Base-by-base conservation (phyloP, 352 stramenopile genomes). In the Lagenidium giganteum region DNA sequence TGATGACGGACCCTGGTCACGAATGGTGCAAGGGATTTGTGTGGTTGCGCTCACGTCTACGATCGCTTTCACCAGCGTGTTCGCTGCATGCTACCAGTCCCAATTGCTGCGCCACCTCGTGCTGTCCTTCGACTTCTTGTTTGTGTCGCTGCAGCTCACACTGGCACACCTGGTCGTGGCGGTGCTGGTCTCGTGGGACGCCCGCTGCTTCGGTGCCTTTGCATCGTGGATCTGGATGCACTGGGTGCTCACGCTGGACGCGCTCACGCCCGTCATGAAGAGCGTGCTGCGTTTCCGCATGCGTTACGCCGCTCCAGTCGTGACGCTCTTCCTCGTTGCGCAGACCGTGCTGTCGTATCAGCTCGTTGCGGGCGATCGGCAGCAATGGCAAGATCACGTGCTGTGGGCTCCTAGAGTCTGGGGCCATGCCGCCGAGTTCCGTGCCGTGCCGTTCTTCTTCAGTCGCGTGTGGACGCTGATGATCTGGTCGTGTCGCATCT, bases 181-280 rank as follows among this genome's bases (percentile, higher is more conserved):
- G 11, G 60, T 65, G 33, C 34, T 70, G 41, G 24, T 70, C 6
- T 34, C 27, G 0, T 79, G 67, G 57, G 36, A 54, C 14, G 6
- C 14, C 12, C 25, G 44, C 13, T 57, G 35, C 11, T 29, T 72
- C 13, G 37, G 51, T 8, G 29, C 72, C n/a, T 9, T 60, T 9
- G 42, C 57, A 4, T 67, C 54, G 40, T 65, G 57, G 64, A 32
- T 69, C 17, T 73, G 67, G 64, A 58, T 75, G 16, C 67, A 75
- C 28, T 80, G 42, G 27, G 14, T 67, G 18, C 45, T 78, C 13
- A 32, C 65, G 1, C 38, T 64, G 5, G 67, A 75, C 25, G 64
- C 64, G n/a, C n/a, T n/a, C n/a, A n/a, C 5, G 47, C 47, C 12
- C 38, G 47, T 3, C 22, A 48, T 8, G n/a, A 46, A 46, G 29